Conservation (phyloP, 1,284 basidiomycete species). For the Cutaneotrichosporon sp. region DNA sequence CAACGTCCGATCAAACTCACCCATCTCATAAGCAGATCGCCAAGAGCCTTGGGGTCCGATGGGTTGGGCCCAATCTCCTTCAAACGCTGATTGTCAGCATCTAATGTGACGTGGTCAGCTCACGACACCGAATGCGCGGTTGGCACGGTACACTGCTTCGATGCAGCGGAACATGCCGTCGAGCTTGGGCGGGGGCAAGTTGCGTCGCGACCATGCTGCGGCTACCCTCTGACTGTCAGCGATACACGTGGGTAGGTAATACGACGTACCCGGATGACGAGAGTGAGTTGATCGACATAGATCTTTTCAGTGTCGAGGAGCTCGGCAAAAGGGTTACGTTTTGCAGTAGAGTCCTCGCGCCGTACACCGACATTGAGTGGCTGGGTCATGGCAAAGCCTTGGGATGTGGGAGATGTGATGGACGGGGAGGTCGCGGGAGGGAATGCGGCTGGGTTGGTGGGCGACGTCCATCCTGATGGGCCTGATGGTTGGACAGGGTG, state of each 20-base stretch:
- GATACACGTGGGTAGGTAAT: background rate
- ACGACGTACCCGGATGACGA: slow-evolving; percentile 76
- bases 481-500: slow-evolving; percentile 7
- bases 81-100: slow-evolving; percentile 64
- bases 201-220: slow-evolving; percentile 90
- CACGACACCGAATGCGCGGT: slow-evolving; percentile 74
- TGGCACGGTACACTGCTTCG: slow-evolving; percentile 88
- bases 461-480: slow-evolving; percentile 9
- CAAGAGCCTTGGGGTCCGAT: slow-evolving; percentile 89
- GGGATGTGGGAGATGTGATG: slow-evolving; percentile 4
- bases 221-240: slow-evolving; percentile 74
- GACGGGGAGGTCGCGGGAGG: background rate
- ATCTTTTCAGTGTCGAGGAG: slow-evolving; percentile 89
- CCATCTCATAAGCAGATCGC: slow-evolving; percentile 96
- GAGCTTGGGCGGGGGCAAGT: slow-evolving; percentile 87
- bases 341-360: slow-evolving; percentile 4
- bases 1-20: slow-evolving; percentile 57
- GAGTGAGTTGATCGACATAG: slow-evolving; percentile 88
- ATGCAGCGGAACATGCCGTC: slow-evolving; percentile 93
- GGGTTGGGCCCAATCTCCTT: slow-evolving; percentile 92
- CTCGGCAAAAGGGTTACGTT: slow-evolving; percentile 77
- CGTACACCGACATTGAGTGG: slow-evolving; percentile 1
- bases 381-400: background rate
- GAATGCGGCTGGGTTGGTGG: slow-evolving; percentile 10
- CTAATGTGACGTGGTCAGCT: slow-evolving; percentile 37